Evolutionary conservation across 441 rosid species (phyloP).

Genomic region (Erodium texanum): DNA sequence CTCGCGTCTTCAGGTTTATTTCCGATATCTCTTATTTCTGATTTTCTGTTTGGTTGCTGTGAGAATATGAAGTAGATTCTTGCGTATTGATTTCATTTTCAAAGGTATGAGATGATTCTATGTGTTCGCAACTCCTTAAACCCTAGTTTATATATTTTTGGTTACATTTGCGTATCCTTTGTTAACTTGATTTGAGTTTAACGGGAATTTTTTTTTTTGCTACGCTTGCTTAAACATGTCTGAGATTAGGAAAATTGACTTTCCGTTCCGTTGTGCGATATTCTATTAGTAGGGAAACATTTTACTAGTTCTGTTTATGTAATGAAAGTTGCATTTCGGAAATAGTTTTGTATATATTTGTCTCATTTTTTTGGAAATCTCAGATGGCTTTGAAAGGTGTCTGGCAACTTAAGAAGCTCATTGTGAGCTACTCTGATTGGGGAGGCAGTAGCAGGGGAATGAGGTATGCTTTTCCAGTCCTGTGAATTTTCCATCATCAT

Average conservation of each 20-base stretch:
- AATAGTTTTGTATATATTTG: background rate
- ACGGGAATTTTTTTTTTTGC: too few relatives aligned
- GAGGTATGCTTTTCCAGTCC: conserved; percentile 31
- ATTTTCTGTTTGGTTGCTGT: background rate
- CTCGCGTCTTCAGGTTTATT: background rate
- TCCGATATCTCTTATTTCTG: background rate
- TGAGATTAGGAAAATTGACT: background rate
- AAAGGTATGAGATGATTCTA: background rate
- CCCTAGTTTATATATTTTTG: too few relatives aligned
- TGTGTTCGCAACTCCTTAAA: background rate
- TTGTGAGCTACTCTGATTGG: conserved; percentile 79
- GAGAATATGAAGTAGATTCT: background rate
- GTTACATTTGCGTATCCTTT: too few relatives aligned
- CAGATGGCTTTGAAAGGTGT: conserved; percentile 71
- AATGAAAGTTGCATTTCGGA: background rate
- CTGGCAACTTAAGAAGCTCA: conserved; percentile 77
- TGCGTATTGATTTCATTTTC: background rate
- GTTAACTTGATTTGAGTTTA: too few relatives aligned
- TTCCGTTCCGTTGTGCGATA: background rate
- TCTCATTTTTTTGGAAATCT: conserved; percentile 3
- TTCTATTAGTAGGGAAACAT: background rate
- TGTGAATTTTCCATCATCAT: background rate
- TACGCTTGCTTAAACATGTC: background rate
- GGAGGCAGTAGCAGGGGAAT: conserved; percentile 93
- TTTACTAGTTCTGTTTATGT: background rate